Evolutionary conservation across 768 basidiomycete species (phyloP).

Genomic region (Lactarius indigo): DNA sequence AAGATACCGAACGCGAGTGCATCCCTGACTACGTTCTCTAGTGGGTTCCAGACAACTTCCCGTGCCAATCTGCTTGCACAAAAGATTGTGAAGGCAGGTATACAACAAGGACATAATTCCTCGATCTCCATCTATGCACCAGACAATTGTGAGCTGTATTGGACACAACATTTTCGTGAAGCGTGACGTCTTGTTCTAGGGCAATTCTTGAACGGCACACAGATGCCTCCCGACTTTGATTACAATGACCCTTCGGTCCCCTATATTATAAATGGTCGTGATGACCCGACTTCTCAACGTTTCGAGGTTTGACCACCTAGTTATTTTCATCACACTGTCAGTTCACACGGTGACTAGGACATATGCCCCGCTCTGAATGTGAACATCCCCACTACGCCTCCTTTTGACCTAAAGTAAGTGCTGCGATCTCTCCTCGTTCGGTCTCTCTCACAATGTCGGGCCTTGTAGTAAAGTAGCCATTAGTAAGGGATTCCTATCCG

Average conservation of each 20-base stretch:
- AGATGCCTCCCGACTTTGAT: conserved; percentile 29
- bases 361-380: conserved; percentile 34
- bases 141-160: conserved; percentile 42
- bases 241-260: conserved; percentile 34
- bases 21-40: conserved; percentile 25
- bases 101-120: conserved; percentile 40
- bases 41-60: conserved; percentile 53
- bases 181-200: conserved; percentile 19
- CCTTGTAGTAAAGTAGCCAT: conserved; percentile 18
- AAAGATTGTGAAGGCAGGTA: conserved; percentile 53
- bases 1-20: background rate
- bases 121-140: conserved; percentile 43
- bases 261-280: conserved; percentile 31
- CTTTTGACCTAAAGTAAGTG: conserved; percentile 20
- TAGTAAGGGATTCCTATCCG: background rate
- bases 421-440: background rate
- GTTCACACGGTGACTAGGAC: conserved; percentile 26
- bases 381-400: background rate
- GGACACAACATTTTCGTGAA: background rate
- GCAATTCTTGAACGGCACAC: conserved; percentile 34
- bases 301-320: conserved; percentile 29
- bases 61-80: conserved; percentile 56
- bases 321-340: background rate
- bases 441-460: background rate
- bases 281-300: conserved; percentile 33